These are phyloP conservation scores for Rhamnella rubrinervis DNA, from an alignment of 331 rosid species.

Conservation along the genomic window DNA sequence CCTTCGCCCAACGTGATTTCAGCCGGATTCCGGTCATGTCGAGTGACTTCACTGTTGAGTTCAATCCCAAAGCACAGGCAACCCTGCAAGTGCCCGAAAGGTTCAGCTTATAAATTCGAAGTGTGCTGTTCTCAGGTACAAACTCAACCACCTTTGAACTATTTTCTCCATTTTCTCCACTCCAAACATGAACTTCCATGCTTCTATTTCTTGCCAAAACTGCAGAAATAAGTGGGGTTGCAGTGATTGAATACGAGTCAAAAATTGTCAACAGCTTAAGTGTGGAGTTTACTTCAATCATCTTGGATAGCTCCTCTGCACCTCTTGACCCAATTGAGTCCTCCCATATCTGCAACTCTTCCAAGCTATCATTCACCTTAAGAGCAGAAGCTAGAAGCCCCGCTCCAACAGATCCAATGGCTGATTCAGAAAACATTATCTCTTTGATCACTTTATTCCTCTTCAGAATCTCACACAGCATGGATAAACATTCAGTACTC, in stretches of 20 bases:
- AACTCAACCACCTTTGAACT: constrained; percentile 87
- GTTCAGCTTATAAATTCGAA: constrained; percentile 66
- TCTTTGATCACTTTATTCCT: constrained; percentile 62
- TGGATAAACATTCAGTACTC: constrained; percentile 44
- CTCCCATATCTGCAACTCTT: constrained; percentile 91
- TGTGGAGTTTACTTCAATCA: constrained; percentile 86
- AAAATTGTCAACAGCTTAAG: constrained; percentile 72
- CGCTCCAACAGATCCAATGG: constrained; percentile 68
- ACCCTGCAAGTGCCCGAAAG: constrained; percentile 76
- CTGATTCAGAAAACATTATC: constrained; percentile 76
- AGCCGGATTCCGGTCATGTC: constrained; percentile 81
- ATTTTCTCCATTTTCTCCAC: constrained; percentile 62
- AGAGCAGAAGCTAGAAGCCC: constrained; percentile 71
- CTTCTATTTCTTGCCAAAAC: constrained; percentile 80
- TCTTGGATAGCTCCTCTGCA: constrained; percentile 84
- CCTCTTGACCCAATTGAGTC: constrained; percentile 90
- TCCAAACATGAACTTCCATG: constrained; percentile 88
- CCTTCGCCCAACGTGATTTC: constrained; percentile 84
- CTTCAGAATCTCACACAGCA: constrained; percentile 52
- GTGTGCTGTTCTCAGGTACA: constrained; percentile 63
- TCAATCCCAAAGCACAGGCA: constrained; percentile 77
- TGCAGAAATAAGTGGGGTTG: constrained; percentile 82
- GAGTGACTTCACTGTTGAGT: constrained; percentile 69
- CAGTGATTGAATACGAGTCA: constrained; percentile 62
- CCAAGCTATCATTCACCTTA: constrained; percentile 62